A percentile compares a stretch with the other conserved stretches of the same genome.
Conservation (phyloP, 176 grass and related monocot genomes). For the Melocanna baccifera region DNA sequence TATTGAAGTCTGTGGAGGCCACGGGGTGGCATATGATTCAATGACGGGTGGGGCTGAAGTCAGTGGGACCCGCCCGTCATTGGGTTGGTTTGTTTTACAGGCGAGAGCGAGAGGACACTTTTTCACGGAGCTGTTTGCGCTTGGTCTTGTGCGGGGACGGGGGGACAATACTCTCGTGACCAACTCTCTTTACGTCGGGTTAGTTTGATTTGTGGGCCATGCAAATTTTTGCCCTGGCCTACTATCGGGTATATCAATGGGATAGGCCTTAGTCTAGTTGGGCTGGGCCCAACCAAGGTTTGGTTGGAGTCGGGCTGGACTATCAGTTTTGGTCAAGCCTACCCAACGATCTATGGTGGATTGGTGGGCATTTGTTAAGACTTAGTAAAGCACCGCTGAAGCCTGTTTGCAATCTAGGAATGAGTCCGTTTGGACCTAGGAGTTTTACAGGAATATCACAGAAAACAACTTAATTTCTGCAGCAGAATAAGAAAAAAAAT, state of each 20-base stretch:
- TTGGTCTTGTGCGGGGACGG: conserved; percentile 21
- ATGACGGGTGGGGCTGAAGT: background rate
- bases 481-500: no score
- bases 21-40: background rate
- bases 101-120: background rate
- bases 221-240: background rate
- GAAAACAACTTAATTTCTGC: no score
- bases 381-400: no score
- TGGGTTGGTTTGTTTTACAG: background rate
- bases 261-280: background rate
- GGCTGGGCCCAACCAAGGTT: background rate
- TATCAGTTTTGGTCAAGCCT: background rate
- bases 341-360: background rate
- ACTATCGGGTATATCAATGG: background rate
- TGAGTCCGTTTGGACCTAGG: no score
- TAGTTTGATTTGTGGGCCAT: background rate
- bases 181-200: background rate
- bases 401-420: no score
- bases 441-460: no score
- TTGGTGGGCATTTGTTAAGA: no score
- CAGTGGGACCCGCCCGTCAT: fast-evolving
- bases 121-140: background rate
- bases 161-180: background rate
- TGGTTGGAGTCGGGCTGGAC: background rate
- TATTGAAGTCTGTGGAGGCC: background rate